Conservation (phyloP, 164 flowering plant genomes). For the Magnolia officinalis region DNA sequence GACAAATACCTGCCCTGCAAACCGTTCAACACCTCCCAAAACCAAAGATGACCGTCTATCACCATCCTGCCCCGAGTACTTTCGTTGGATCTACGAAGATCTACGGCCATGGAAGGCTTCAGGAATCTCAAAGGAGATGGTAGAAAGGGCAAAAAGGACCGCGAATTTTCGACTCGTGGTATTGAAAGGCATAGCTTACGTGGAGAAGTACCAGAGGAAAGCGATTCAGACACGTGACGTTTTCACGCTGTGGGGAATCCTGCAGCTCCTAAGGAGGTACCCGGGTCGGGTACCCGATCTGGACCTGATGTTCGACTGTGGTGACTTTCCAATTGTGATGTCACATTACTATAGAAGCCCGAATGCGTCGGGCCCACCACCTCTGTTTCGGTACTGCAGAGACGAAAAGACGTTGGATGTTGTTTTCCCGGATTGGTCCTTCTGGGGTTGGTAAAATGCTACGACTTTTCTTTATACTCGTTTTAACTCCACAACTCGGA, state of each 20-base stretch:
- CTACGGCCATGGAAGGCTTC: conserved; percentile 58
- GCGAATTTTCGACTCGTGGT: conserved; percentile 58
- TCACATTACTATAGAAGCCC: too few relatives aligned
- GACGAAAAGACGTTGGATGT: conserved; percentile 19
- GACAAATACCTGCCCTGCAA: background rate
- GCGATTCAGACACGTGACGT: conserved; percentile 34
- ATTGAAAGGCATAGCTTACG: conserved; percentile 35
- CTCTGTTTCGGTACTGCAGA: conserved; percentile 33
- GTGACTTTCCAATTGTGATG: too few relatives aligned
- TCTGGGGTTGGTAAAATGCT: conserved; percentile 69
- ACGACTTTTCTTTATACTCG: background rate
- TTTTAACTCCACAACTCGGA: too few relatives aligned
- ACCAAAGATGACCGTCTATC: background rate
- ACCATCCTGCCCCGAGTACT: conserved; percentile 58
- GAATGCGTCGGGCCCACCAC: conserved; percentile 34
- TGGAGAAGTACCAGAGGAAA: conserved; percentile 17
- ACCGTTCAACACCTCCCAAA: background rate
- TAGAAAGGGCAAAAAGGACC: conserved; percentile 41
- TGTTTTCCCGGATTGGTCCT: conserved; percentile 55
- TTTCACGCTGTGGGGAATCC: conserved; percentile 46
- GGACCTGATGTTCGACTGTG: too few relatives aligned
- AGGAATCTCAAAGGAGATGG: conserved; percentile 57
- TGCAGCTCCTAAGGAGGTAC: conserved; percentile 39
- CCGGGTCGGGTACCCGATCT: too few relatives aligned
- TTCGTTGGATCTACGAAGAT: conserved; percentile 80